Evolutionary conservation across 139 green algal species (phyloP), one percentile per base, ranked within the genome.

Genomic region (Chlorella vulgaris): DNA sequence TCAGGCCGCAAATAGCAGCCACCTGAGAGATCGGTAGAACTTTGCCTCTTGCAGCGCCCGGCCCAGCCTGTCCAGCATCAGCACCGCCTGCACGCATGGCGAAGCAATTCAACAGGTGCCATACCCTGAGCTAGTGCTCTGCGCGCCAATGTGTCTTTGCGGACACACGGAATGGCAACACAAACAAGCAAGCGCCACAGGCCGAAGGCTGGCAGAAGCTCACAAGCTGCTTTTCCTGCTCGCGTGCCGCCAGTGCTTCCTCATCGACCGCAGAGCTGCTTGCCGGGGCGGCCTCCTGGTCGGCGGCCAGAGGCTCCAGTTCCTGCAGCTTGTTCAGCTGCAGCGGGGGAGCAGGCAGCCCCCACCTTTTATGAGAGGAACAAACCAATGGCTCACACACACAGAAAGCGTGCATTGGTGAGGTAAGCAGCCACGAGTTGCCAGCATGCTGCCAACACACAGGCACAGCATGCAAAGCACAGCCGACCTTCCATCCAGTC

Each of bases 21-120:
- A 77, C 70, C 70, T 77, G 2, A 77, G 70, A 2, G 70, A 29
- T 0, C 70, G 29, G 31, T 77, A 77, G 21, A 77, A 77, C 47
- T 62, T 65, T 19, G 70, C 70, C 29, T 77, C 70, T 43, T 77
- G 70, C 70, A 77, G 29, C 47, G 70, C 43, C 18, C 29, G 19
- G 6, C 70, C 70, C 19, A 77, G 70, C 2, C n/a, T 35, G 8
- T 63, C 47, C 47, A 77, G 31, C 70, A 77, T 77, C 39, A 47
- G 21, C 26, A 77, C 4, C 31, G 70, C 31, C 70, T 77, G 70
- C 31, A 65, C 1, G 36, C 43, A 58, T 10, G 3, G 31, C 5
- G 69, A 65, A 65, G n/a, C 5, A 29, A 65, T 58, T 58, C 13
- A 10, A 58, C 15, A 65, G 22, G n/a, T n/a, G n/a, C 8, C 55